phyloP scores from a whole-genome alignment of 2,329 filamentous ascomycete genomes.

The Lachnum nothofagi region DNA sequence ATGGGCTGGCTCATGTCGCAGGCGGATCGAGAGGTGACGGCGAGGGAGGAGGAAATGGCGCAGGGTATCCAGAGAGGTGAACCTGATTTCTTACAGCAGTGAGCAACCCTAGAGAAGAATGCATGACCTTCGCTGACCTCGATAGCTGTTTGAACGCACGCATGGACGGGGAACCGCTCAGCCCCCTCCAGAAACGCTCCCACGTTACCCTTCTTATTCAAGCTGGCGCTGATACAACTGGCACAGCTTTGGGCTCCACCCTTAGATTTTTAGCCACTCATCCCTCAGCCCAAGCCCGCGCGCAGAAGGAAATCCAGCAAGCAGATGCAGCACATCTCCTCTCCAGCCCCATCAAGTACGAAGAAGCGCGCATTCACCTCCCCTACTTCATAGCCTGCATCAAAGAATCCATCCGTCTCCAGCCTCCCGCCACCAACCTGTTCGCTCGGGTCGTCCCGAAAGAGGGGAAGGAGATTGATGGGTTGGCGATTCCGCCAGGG shows the following conservation, averaged over 20 bases:
- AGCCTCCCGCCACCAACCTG: constrained; percentile 47
- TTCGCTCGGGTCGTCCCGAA: constrained; percentile 42
- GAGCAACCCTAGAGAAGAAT: constrained; percentile 24
- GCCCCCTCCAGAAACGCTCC: constrained; percentile 3
- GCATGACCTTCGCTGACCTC: neutral
- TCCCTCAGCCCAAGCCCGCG: constrained; percentile 38
- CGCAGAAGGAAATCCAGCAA: constrained; percentile 44
- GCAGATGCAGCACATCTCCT: constrained; percentile 34
- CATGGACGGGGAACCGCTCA: constrained; percentile 3
- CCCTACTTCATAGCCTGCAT: constrained; percentile 48
- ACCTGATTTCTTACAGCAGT: constrained; percentile 1
- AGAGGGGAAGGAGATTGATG: constrained; percentile 26
- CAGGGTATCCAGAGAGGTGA: no score
- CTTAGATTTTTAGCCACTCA: constrained; percentile 29
- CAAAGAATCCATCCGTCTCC: constrained; percentile 46
- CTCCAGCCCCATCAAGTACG: constrained; percentile 35
- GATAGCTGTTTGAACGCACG: no score
- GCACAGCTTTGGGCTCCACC: constrained; percentile 1
- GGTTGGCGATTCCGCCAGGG: constrained; percentile 16
- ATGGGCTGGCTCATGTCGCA: constrained; percentile 38
- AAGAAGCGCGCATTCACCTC: constrained; percentile 38
- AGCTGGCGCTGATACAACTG: constrained; percentile 18
- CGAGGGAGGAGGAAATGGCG: no score
- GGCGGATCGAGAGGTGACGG: constrained; percentile 32
- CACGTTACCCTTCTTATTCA: constrained; percentile 8